Conservation (phyloP, 768 basidiomycete species). For the Dentipellis sp. region DNA sequence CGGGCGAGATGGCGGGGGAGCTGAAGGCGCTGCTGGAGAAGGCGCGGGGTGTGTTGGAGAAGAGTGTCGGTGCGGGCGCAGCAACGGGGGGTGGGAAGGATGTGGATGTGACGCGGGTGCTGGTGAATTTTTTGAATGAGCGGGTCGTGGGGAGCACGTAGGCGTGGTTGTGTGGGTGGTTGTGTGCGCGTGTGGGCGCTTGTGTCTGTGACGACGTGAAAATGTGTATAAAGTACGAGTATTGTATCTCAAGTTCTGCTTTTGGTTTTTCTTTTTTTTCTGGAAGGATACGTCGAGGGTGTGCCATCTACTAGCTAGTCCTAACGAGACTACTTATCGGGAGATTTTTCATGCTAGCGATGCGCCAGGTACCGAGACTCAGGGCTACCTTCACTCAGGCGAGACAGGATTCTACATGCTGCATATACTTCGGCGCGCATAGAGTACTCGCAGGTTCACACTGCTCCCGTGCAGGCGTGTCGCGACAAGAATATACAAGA, state of each 20-base stretch:
- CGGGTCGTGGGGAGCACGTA: constrained; percentile 29
- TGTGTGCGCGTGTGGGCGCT: background rate
- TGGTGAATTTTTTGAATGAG: constrained; percentile 58
- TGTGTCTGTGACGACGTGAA: background rate
- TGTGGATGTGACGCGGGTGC: constrained; percentile 51
- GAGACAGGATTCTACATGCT: too few relatives aligned
- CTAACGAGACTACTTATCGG: too few relatives aligned
- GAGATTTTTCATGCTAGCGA: too few relatives aligned
- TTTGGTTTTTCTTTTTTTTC: too few relatives aligned
- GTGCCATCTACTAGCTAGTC: too few relatives aligned
- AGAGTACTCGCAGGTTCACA: too few relatives aligned
- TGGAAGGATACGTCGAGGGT: too few relatives aligned
- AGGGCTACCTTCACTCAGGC: too few relatives aligned
- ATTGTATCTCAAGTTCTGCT: background rate
- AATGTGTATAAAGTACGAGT: background rate
- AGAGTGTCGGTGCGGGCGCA: constrained; percentile 32
- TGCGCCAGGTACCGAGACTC: too few relatives aligned
- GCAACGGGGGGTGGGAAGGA: constrained; percentile 32
- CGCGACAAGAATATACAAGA: too few relatives aligned
- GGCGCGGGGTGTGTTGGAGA: constrained; percentile 52
- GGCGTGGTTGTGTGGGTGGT: background rate
- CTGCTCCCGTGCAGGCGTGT: too few relatives aligned
- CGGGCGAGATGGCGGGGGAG: constrained; percentile 71
- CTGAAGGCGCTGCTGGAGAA: constrained; percentile 57
- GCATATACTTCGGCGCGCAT: too few relatives aligned